phyloP scores from a whole-genome alignment of 306 rosid species.

The Erythrophleum fordii region DNA sequence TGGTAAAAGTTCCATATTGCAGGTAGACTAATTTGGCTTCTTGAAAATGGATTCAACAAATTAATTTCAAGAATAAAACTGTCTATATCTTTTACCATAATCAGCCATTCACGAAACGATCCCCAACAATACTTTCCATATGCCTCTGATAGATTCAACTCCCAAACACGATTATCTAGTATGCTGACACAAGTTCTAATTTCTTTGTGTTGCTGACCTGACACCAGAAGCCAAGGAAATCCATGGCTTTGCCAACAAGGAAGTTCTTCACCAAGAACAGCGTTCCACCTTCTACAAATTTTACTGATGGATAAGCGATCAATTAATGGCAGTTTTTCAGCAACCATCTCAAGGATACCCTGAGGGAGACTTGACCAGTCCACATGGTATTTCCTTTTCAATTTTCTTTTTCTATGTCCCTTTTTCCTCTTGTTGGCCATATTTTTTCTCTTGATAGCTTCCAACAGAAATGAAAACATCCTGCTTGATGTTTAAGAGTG shows the following conservation, averaged over 20 bases:
- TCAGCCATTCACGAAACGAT: conserved; percentile 66
- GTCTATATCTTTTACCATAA: conserved; percentile 48
- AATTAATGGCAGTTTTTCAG: conserved; percentile 43
- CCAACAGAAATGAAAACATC: conserved; percentile 37
- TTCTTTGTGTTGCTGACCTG: conserved; percentile 56
- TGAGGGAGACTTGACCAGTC: conserved; percentile 61
- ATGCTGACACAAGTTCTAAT: conserved; percentile 57
- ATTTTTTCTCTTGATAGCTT: conserved; percentile 36
- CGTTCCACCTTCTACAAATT: conserved; percentile 67
- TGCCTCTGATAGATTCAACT: conserved; percentile 51
- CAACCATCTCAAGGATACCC: conserved; percentile 46
- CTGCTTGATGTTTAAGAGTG: conserved; percentile 23
- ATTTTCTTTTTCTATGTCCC: conserved; percentile 39
- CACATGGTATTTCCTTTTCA: conserved; percentile 31
- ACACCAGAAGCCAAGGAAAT: conserved; percentile 65
- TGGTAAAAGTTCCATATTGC: conserved; percentile 65
- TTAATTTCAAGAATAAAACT: conserved; percentile 47
- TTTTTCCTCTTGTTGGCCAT: conserved; percentile 45
- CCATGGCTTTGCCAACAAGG: conserved; percentile 55
- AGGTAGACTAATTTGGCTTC: conserved; percentile 52
- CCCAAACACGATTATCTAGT: conserved; percentile 63
- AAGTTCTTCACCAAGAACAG: conserved; percentile 51
- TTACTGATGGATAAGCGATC: conserved; percentile 60
- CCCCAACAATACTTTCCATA: conserved; percentile 67
- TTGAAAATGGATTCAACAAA: conserved; percentile 62